Base-by-base conservation (phyloP, 2,329 filamentous ascomycete genomes). In the Botryotinia globosa region DNA sequence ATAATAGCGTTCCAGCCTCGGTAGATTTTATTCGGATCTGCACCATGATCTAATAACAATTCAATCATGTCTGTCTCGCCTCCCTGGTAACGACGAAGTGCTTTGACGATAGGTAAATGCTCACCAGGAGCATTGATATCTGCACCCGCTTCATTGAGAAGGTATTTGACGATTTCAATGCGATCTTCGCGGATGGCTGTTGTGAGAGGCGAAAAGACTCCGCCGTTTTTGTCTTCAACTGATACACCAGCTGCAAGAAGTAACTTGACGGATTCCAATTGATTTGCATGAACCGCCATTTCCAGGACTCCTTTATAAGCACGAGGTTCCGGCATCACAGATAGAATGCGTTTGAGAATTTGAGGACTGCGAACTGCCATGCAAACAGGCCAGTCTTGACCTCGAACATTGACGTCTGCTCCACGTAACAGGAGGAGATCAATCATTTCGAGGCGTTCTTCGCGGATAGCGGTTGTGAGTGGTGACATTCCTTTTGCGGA, bases 151-250 rank as follows among this genome's bases (percentile, higher is more conserved):
- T 89, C 86, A 66, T 87, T 85, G 73, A 92, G 83, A 16, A 92
- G 85, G 81, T 85, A 92, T 6, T 80, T 80, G 58, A 91, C 88
- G 72, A 92, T 91, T 0, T 87, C 85, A 62, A 85, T 87, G 76
- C 85, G 85, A 39, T 87, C 83, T 80, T 92, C 90, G 20, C 90
- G 88, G 72, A 92, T 88, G 14, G 89, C 89, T 0, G 89, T 90
- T 1, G 90, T 92, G 6, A 92, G 84, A 0, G 89, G 88, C 0
- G 89, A 91, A 82, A 92, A 93, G 66, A 92, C 90, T 70, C 91
- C 91, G 32, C 89, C 90, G 78, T 91, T 92, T 82, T 90, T 90
- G 81, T 91, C 91, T 80, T 92, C 90, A 71, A 92, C 89, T 58
- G 85, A 89, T 29, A 92, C 87, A 1, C 78, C 78, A 1, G 77